These are phyloP conservation scores for Cercospora berteroae DNA, from an alignment of 2,329 filamentous ascomycete genomes.

Conservation along the genomic window DNA sequence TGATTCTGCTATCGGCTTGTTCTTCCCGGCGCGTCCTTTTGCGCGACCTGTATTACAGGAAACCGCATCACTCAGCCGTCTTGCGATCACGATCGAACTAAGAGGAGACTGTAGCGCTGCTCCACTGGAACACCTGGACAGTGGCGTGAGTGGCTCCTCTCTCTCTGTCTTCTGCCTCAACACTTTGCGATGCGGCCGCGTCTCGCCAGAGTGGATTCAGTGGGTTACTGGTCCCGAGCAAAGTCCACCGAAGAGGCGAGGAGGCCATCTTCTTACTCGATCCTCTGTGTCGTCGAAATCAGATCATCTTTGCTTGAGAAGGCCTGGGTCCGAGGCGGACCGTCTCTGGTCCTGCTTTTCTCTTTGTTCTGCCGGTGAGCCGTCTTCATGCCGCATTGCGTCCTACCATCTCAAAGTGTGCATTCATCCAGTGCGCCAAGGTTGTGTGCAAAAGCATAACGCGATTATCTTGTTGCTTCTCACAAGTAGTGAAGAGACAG, in stretches of 20 bases:
- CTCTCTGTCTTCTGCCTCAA: no score
- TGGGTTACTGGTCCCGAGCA: neutral
- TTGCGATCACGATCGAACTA: neutral
- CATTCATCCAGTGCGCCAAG: neutral
- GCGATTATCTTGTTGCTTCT: neutral
- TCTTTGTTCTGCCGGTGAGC: no score
- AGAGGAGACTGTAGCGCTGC: neutral
- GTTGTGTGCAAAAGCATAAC: neutral
- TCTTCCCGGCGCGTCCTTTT: neutral
- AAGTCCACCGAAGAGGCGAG: neutral
- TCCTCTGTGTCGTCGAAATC: neutral
- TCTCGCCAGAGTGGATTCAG: neutral
- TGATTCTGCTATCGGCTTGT: neutral
- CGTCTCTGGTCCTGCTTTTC: no score
- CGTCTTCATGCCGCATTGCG: neutral
- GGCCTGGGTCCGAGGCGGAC: no score
- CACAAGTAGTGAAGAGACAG: neutral
- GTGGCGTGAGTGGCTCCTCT: neutral
- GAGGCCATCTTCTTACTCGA: neutral
- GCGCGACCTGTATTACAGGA: no score
- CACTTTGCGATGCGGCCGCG: neutral
- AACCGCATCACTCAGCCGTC: no score
- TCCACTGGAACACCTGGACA: neutral
- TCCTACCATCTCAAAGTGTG: neutral
- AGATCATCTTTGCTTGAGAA: no score